Evolutionary conservation across 2,329 filamentous ascomycete species (phyloP).

Genomic region (Sclerotinia minor): DNA sequence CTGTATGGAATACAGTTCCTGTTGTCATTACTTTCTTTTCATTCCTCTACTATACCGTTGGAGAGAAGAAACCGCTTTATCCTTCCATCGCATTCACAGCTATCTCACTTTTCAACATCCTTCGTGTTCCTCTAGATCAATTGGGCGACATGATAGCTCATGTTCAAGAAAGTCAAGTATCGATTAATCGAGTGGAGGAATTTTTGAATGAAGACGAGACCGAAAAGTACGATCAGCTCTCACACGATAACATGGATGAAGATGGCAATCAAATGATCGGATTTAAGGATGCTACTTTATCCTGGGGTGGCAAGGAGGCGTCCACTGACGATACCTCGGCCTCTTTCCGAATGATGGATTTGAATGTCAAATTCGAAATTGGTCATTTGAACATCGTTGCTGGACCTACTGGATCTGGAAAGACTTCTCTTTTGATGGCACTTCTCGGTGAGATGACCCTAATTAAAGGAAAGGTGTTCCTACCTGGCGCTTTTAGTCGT

Average conservation of each 20-base stretch:
- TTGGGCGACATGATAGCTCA: constrained; percentile 98
- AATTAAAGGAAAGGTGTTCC: constrained; percentile 74
- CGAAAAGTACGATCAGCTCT: constrained; percentile 87
- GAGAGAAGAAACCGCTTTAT: constrained; percentile 85
- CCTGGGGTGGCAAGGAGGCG: constrained; percentile 77
- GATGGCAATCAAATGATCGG: constrained; percentile 75
- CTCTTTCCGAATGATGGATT: constrained; percentile 78
- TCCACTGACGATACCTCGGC: constrained; percentile 63
- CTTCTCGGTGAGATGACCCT: constrained; percentile 94
- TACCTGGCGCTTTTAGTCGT: constrained; percentile 75
- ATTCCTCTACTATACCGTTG: constrained; percentile 86
- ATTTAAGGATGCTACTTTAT: constrained; percentile 80
- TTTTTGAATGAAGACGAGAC: constrained; percentile 94
- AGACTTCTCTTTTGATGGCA: constrained; percentile 94
- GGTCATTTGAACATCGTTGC: constrained; percentile 90
- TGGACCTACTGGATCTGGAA: constrained; percentile 90
- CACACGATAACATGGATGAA: constrained; percentile 66
- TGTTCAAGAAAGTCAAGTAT: constrained; percentile 96
- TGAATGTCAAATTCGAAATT: constrained; percentile 79
- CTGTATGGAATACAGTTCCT: constrained; percentile 94
- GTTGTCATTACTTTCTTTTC: constrained; percentile 95
- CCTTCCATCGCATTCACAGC: constrained; percentile 95
- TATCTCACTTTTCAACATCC: constrained; percentile 90
- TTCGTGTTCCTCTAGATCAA: constrained; percentile 91
- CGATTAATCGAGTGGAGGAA: constrained; percentile 92